A percentile compares a stretch with the other conserved stretches of the same genome.
These are phyloP conservation scores for Narthecium ossifragum DNA, from an alignment of 106 monocot species.

Conservation along the genomic window DNA sequence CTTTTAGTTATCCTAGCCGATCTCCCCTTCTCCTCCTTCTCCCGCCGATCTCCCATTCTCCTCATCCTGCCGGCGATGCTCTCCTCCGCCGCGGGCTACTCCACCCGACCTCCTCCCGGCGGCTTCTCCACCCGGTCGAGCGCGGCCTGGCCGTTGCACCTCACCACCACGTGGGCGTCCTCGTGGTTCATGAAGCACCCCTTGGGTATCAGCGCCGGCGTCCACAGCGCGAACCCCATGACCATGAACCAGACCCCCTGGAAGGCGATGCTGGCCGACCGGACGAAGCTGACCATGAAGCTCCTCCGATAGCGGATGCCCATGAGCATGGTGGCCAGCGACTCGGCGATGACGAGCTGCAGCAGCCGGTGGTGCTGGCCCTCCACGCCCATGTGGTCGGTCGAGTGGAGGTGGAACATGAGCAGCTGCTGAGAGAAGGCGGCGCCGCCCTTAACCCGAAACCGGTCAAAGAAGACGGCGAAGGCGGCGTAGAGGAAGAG, in stretches of 20 bases:
- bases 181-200: constrained; percentile 51
- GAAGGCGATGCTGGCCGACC: constrained; percentile 41
- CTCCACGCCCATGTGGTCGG: constrained; percentile 12
- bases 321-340: constrained; percentile 17
- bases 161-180: constrained; percentile 43
- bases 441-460: not conserved
- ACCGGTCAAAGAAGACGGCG: not conserved
- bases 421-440: constrained; percentile 6
- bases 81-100: too few relatives aligned
- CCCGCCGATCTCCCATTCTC: too few relatives aligned
- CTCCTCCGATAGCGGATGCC: constrained; percentile 30
- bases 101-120: too few relatives aligned
- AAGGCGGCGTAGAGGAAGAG: too few relatives aligned
- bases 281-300: too few relatives aligned
- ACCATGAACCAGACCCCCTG: too few relatives aligned
- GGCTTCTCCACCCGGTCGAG: too few relatives aligned
- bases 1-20: too few relatives aligned
- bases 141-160: constrained; percentile 28
- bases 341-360: not conserved
- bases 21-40: too few relatives aligned
- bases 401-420: constrained; percentile 9
- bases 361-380: constrained; percentile 12
- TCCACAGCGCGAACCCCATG: too few relatives aligned
- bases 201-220: constrained; percentile 26
- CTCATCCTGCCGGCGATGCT: too few relatives aligned